Base-by-base conservation (phyloP, 2,329 filamentous ascomycete genomes). In the Lomentospora prolificans region DNA sequence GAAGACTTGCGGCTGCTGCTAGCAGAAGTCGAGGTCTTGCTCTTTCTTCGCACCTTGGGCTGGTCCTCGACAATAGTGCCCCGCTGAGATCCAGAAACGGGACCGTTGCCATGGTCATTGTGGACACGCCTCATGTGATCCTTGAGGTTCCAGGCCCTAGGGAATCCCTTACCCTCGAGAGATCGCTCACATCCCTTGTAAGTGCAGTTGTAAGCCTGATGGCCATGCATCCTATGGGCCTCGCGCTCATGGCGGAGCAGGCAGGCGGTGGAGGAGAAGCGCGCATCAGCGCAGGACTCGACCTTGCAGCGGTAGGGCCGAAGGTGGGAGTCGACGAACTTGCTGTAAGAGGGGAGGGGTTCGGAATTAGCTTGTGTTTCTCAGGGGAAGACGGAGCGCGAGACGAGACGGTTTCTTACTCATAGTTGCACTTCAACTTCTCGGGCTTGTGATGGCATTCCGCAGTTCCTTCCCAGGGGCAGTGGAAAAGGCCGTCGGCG, bases 121-220 rank as follows among this genome's bases (percentile, higher is more conserved):
- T 97, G 92, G 6, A 96, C 91, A 60, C 92, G 86, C 74, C 90
- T 89, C 91, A 96, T 96, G 78, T 97, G 92, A 73, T 97, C 92
- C 70, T 87, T 85, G 55, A 96, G 81, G 73, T 97, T 97, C 89
- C 94, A 97, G 64, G 91, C 86, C 64, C 92, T 86, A 36, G 91
- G 92, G 67, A 97, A 97, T 63, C 92, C 92, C 68, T 92, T 90
- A 64, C 90, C 90, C 24, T 81, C 76, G 31, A 86, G 76, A 57
- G 89, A 84, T 61, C 92, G 86, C 66, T 96, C 90, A 66, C 92
- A 97, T 59, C 89, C 90, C 27, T 86, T 79, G 70, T 92, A 94
- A 58, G 85, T 82, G 80, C 92, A 97, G 53, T 94, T 81, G 68
- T 92, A 91, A 12, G 92, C 91, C 72, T 95, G 92, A 65, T 96